Evolutionary conservation across 106 monocot species (phyloP).

Genomic region (Iris macrosiphon): DNA sequence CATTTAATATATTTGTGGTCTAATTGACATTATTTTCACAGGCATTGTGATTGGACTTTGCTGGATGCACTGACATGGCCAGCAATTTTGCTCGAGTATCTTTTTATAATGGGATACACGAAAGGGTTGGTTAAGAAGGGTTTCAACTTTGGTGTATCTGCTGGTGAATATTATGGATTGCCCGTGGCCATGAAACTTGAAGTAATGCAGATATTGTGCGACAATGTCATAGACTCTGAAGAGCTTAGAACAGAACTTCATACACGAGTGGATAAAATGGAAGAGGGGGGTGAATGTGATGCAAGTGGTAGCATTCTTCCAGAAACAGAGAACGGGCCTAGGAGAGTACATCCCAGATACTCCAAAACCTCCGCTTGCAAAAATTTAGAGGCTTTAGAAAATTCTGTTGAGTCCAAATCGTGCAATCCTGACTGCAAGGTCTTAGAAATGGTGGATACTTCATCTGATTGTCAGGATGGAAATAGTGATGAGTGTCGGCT

Average conservation of each 20-base stretch:
- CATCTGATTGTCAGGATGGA: conserved; percentile 31
- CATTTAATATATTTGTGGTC: background rate
- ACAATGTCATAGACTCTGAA: conserved; percentile 41
- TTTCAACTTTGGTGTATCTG: conserved; percentile 9
- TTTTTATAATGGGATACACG: conserved; percentile 38
- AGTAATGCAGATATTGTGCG: conserved; percentile 71
- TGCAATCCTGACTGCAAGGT: background rate
- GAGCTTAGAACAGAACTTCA: conserved; percentile 63
- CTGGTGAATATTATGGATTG: conserved; percentile 58
- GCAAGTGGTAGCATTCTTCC: conserved; percentile 2
- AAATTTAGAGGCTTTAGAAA: conserved; percentile 15
- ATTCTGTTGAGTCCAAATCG: conserved; percentile 9
- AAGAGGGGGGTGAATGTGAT: conserved; percentile 40
- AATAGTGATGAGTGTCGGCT: conserved; percentile 90
- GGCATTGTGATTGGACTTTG: conserved; percentile 59
- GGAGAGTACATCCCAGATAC: conserved; percentile 24
- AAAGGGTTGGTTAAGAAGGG: conserved; percentile 26
- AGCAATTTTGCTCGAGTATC: conserved; percentile 53
- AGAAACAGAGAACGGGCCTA: conserved; percentile 22
- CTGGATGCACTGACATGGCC: conserved; percentile 92
- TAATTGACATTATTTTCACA: conserved; percentile 7
- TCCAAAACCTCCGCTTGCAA: conserved; percentile 29
- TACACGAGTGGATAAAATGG: conserved; percentile 29
- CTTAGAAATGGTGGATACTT: background rate
- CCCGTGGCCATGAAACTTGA: conserved; percentile 46